A percentile compares a stretch with the other conserved stretches of the same genome.
phyloP scores from a whole-genome alignment of 192 early-diverging fungal genomes.

The Geranomyces variabilis region DNA sequence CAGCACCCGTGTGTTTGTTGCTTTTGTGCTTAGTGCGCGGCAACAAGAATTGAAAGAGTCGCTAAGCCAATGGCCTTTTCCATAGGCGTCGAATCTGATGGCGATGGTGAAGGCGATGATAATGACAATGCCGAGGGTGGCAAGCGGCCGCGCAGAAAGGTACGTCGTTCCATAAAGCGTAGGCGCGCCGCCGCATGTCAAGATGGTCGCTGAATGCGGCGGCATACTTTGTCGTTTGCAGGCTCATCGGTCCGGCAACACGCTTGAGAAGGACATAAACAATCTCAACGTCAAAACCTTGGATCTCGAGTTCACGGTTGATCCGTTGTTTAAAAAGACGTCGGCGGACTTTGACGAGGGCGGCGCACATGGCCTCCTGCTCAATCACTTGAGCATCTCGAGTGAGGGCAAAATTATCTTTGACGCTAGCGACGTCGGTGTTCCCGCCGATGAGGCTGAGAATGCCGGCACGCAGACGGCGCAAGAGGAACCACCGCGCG shows the following conservation, averaged over 20 bases:
- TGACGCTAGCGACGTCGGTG: conserved; percentile 83
- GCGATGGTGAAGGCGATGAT: conserved; percentile 7
- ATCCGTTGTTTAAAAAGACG: conserved; percentile 98
- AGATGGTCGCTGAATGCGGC: too few species aligned
- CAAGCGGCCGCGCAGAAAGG: conserved; percentile 18
- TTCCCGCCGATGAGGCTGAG: conserved; percentile 41
- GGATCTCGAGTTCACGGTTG: conserved; percentile 89
- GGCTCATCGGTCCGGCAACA: conserved; percentile 44
- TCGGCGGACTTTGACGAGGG: conserved; percentile 98
- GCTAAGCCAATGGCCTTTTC: background rate
- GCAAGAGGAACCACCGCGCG: conserved; percentile 34
- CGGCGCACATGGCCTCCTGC: conserved; percentile 85
- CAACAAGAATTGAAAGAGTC: background rate
- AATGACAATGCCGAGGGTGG: conserved; percentile 7
- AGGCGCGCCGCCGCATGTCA: too few species aligned
- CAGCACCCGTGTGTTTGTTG: conserved; percentile 7
- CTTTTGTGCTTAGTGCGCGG: too few species aligned
- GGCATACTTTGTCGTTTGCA: background rate
- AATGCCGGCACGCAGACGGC: conserved; percentile 9
- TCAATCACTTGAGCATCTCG: conserved; percentile 86
- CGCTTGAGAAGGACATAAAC: conserved; percentile 81
- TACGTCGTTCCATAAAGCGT: background rate
- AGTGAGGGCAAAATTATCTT: conserved; percentile 88
- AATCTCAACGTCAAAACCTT: conserved; percentile 81
- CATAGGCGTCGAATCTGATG: conserved; percentile 13